Evolutionary conservation across 179 eudicot species (phyloP).

Genomic region (Sideroxylon spinosum): DNA sequence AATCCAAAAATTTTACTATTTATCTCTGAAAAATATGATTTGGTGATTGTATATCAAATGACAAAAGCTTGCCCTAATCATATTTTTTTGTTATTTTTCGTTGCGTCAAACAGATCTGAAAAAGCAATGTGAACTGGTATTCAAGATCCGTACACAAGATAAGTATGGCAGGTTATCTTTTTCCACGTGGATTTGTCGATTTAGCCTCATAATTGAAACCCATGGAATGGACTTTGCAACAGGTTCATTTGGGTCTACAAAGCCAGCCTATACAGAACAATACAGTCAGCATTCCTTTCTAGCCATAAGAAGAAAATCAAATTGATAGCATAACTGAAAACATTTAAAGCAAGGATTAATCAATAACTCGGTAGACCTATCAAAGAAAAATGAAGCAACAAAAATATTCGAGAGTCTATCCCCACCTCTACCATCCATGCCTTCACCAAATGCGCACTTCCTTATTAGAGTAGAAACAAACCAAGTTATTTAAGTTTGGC

Average conservation of each 20-base stretch:
- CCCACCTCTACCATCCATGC: constrained; percentile 93
- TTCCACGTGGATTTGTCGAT: constrained; percentile 52
- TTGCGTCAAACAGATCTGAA: too few species aligned
- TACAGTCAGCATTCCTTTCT: neutral
- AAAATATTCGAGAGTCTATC: constrained; percentile 82
- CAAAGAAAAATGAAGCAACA: constrained; percentile 95
- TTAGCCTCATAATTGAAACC: constrained; percentile 71
- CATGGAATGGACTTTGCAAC: constrained; percentile 64
- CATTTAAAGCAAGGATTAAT: neutral
- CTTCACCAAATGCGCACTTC: constrained; percentile 90
- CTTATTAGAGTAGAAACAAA: too few species aligned
- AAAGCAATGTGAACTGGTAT: constrained; percentile 72
- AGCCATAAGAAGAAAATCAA: neutral
- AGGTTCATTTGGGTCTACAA: constrained; percentile 49
- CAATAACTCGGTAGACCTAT: constrained; percentile 90
- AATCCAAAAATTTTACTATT: too few species aligned
- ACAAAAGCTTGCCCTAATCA: too few species aligned
- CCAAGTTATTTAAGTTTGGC: too few species aligned
- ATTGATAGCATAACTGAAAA: neutral
- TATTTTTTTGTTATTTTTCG: too few species aligned
- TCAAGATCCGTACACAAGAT: constrained; percentile 76
- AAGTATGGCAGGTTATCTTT: constrained; percentile 68
- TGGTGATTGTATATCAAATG: too few species aligned
- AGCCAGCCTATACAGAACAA: constrained; percentile 59
- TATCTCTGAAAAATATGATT: too few species aligned